Conservation (phyloP, 805 yeast species). For the Candida wancherniae region DNA sequence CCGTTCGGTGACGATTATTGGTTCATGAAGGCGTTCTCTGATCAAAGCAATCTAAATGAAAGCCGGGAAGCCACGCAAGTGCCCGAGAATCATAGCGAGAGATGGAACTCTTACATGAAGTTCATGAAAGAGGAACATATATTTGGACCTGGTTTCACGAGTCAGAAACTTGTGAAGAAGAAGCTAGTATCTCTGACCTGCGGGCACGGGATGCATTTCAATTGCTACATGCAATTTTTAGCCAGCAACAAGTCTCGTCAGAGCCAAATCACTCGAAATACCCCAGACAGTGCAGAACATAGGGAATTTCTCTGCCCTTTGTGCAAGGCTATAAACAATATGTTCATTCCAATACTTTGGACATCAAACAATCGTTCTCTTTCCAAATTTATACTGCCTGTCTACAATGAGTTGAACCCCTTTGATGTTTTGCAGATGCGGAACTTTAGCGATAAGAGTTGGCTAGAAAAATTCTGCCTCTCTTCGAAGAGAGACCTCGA, state of each 20-base stretch:
- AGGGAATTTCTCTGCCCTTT: conserved; percentile 84
- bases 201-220: conserved; percentile 90
- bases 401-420: conserved; percentile 2
- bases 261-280: conserved; percentile 73
- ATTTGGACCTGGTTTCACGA: conserved; percentile 71
- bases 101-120: conserved; percentile 37
- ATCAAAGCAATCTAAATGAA: conserved; percentile 29
- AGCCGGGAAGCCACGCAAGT: conserved; percentile 12
- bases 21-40: conserved; percentile 60
- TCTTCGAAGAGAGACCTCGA: conserved; percentile 21
- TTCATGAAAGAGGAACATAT: conserved; percentile 35
- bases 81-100: conserved; percentile 17
- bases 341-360: conserved; percentile 76
- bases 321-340: conserved; percentile 81
- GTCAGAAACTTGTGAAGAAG: conserved; percentile 32
- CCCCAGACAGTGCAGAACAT: conserved; percentile 67
- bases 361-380: conserved; percentile 38
- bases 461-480: conserved; percentile 24
- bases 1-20: conserved; percentile 64
- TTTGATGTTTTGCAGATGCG: conserved; percentile 16
- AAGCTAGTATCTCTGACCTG: conserved; percentile 65
- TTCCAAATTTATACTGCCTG: conserved; percentile 17
- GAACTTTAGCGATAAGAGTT: conserved; percentile 16
- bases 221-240: conserved; percentile 66
- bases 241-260: conserved; percentile 51